Conservation (phyloP, 768 basidiomycete genomes). For the Tylopilus sp. region DNA sequence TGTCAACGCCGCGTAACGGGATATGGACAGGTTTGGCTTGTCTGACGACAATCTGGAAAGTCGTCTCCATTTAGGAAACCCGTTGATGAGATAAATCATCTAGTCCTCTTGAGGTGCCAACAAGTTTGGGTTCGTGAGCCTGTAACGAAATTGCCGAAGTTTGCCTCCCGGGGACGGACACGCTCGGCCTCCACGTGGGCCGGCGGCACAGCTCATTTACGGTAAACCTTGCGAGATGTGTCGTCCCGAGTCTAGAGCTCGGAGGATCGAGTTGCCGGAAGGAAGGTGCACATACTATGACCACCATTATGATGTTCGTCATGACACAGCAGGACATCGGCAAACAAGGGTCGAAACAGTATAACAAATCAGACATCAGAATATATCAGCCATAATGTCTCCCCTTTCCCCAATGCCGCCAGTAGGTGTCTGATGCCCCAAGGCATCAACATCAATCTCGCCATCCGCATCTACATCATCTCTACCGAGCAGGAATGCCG, state of each 20-base stretch:
- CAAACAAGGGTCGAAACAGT: neutral
- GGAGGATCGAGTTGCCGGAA: neutral
- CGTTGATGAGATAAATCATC: neutral
- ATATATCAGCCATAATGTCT: constrained; percentile 34
- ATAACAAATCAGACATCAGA: constrained; percentile 16
- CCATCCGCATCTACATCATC: constrained; percentile 60
- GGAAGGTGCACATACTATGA: too few relatives aligned
- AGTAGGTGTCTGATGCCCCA: constrained; percentile 52
- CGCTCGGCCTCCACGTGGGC: too few relatives aligned
- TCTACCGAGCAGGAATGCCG: constrained; percentile 45
- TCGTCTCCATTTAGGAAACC: neutral
- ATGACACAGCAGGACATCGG: neutral
- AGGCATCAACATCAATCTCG: constrained; percentile 50
- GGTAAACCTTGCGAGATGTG: too few relatives aligned
- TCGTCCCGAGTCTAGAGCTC: too few relatives aligned
- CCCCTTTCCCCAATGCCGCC: constrained; percentile 45
- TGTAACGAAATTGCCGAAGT: neutral
- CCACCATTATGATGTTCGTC: neutral
- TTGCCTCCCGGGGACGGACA: neutral
- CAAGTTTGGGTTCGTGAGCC: neutral
- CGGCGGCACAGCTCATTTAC: neutral
- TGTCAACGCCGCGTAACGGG: neutral
- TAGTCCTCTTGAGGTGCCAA: neutral
- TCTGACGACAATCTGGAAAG: neutral
- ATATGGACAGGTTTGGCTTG: neutral